Percentiles rank a stretch among this genome's conserved stretches.
phyloP scores from a whole-genome alignment of 108 stramenopile genomes.

The Skeletonema marinoi region DNA sequence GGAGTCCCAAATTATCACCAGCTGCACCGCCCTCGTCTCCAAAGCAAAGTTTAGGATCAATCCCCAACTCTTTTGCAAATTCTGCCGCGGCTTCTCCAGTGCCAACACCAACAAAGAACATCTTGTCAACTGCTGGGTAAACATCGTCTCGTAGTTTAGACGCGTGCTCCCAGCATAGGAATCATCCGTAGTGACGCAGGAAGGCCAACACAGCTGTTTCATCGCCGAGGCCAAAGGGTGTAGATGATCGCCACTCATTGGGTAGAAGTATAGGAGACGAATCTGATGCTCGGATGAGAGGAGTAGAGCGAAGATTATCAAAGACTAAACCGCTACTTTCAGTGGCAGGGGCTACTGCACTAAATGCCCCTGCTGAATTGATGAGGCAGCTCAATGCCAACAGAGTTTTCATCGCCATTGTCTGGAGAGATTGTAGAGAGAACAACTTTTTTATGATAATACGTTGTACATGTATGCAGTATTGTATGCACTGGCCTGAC shows the following conservation, averaged over 20 bases:
- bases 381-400: conserved; percentile 21
- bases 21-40: conserved; percentile 38
- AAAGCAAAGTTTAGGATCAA: conserved; percentile 49
- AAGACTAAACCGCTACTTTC: neutral
- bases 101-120: conserved; percentile 51
- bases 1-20: conserved; percentile 21
- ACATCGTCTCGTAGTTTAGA: conserved; percentile 30
- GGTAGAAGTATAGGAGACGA: conserved; percentile 15
- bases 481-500: no score
- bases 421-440: no score
- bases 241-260: conserved; percentile 28
- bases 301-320: conserved; percentile 26
- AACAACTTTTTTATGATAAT: no score
- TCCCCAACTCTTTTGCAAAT: conserved; percentile 38
- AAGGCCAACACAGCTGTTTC: conserved; percentile 45
- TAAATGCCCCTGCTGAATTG: conserved; percentile 20
- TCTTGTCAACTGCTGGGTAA: conserved; percentile 37
- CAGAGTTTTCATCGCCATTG: neutral
- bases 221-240: conserved; percentile 43
- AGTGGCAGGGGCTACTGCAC: conserved; percentile 11
- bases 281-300: conserved; percentile 42
- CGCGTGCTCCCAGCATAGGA: conserved; percentile 58
- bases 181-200: conserved; percentile 51
- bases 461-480: no score
- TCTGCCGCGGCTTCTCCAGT: conserved; percentile 38